Percentiles rank a stretch among this genome's conserved stretches.
phyloP scores from a whole-genome alignment of 768 basidiomycete species.

The Lactarius vividus region DNA sequence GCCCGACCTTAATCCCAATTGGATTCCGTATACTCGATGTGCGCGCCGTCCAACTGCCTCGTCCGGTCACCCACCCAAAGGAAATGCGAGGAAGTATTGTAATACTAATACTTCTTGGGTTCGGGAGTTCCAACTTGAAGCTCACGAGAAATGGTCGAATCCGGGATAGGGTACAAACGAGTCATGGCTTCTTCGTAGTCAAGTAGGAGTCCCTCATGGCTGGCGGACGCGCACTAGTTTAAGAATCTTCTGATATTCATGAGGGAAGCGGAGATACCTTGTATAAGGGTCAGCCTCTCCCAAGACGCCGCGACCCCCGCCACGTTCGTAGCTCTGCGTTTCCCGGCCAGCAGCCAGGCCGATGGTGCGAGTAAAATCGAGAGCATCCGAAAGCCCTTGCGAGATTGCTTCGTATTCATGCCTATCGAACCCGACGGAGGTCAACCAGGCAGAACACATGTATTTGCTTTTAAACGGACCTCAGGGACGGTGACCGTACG shows the following conservation, averaged over 20 bases:
- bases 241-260: neutral
- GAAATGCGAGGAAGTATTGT: constrained; percentile 93
- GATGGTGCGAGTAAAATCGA: constrained; percentile 90
- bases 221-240: constrained; percentile 31
- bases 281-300: constrained; percentile 95
- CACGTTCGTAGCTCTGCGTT: constrained; percentile 56
- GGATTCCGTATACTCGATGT: constrained; percentile 96
- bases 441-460: neutral
- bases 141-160: constrained; percentile 6
- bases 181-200: constrained; percentile 93
- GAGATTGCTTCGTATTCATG: constrained; percentile 84
- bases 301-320: constrained; percentile 67
- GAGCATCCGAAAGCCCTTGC: constrained; percentile 79
- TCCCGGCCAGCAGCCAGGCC: constrained; percentile 59
- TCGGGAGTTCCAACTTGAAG: constrained; percentile 3
- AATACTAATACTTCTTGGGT: constrained; percentile 62
- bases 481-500: constrained; percentile 77
- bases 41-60: constrained; percentile 85
- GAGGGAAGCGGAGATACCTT: constrained; percentile 46
- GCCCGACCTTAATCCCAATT: constrained; percentile 95
- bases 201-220: constrained; percentile 92
- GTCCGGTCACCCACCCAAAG: constrained; percentile 98
- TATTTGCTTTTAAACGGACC: constrained; percentile 41
- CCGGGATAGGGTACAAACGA: constrained; percentile 52
- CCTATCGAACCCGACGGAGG: constrained; percentile 36